Evolutionary conservation across 306 rosid species (phyloP), one percentile per base, ranked within the genome.

Genomic region (Acmispon strigosus): DNA sequence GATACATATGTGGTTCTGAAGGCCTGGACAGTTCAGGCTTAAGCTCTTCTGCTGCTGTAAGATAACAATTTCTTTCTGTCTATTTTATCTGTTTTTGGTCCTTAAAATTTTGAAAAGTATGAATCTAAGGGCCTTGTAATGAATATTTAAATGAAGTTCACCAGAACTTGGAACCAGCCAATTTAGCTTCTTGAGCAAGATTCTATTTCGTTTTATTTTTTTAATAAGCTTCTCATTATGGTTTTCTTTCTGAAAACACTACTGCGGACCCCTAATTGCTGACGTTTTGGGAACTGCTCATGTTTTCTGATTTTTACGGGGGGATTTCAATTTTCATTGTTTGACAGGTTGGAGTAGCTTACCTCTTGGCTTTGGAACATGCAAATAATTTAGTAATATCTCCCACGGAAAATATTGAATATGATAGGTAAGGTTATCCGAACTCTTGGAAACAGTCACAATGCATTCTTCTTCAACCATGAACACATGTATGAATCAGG

Each of bases 1-100:
- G 88, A 51, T 89, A 87, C 78, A 82, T 87, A 69, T 59, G 86
- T 73, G 99, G 97, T 77, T 75, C 86, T 65, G 87, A 83, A 51
- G 96, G 87, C 68, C 85, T 94, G 77, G 95, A 94, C 88, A 86
- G 97, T 86, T 91, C 97, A 15, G 99, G 99, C 53, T 82, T 94
- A 70, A 94, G 99, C 82, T 91, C 99, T 72, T 94, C 99, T 67
- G 99, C 99, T 50, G 99, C 99, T 36, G 99, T 94, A 85, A 87
- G 97, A 32, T 60, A 48, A 15, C 61, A 0, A 73, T 67, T 71
- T 58, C 52, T 75, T 59, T 17, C 43, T 47, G 45, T 52, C 66
- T 74, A 22, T 47, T 51, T 76, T 77, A 49, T 67, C 58, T 69
- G 18, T 54, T 45, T 39, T 27, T 39, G 64, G 58, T n/a, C n/a